phyloP scores from a whole-genome alignment of 768 basidiomycete genomes.

The Lentinula sp. region DNA sequence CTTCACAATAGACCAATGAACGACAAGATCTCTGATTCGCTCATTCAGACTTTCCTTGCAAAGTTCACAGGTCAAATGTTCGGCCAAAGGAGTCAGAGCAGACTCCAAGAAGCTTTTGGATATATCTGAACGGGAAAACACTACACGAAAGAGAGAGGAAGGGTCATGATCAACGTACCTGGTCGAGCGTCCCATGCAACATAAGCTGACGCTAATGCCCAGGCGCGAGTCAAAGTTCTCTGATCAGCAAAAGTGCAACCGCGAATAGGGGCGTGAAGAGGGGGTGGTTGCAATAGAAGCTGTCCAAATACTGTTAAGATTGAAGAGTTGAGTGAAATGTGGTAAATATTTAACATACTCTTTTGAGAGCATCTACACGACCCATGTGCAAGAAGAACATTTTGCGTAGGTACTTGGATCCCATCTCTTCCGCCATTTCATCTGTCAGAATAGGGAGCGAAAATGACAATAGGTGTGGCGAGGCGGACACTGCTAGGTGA shows the following conservation, averaged over 20 bases:
- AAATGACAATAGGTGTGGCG: constrained; percentile 69
- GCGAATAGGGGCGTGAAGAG: constrained; percentile 62
- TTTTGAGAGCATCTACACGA: constrained; percentile 75
- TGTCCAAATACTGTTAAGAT: neutral
- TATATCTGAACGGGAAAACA: constrained; percentile 43
- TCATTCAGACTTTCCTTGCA: constrained; percentile 59
- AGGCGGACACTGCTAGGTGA: constrained; percentile 71
- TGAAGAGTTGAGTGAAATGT: neutral
- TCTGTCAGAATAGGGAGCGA: constrained; percentile 65
- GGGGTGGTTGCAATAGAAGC: constrained; percentile 65
- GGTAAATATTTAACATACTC: constrained; percentile 19
- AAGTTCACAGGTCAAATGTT: constrained; percentile 64
- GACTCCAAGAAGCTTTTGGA: constrained; percentile 68
- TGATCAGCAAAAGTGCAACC: constrained; percentile 70
- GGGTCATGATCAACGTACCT: constrained; percentile 37
- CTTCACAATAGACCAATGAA: constrained; percentile 79
- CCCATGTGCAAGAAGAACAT: constrained; percentile 84
- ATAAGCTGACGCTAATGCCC: constrained; percentile 79
- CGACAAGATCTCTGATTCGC: constrained; percentile 59
- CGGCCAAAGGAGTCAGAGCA: constrained; percentile 61
- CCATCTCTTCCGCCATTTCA: constrained; percentile 62
- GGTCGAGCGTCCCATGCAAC: constrained; percentile 81
- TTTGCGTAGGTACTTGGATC: constrained; percentile 71
- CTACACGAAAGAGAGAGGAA: neutral
- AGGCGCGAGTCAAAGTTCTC: constrained; percentile 73